Evolutionary conservation across 805 yeast species (phyloP).

Genomic region (Pichia thaimueangensis): DNA sequence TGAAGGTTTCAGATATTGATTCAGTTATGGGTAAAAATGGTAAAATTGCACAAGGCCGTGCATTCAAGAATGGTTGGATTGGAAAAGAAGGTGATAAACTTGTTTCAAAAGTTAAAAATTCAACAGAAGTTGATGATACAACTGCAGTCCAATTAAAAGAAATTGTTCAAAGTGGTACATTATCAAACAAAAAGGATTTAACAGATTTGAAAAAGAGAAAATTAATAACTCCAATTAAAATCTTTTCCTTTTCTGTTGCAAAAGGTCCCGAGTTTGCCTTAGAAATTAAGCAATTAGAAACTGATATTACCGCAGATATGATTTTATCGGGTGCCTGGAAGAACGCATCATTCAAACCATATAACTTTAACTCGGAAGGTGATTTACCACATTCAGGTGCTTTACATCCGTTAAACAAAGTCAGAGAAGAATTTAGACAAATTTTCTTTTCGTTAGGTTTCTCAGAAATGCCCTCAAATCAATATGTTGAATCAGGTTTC

Average conservation of each 20-base stretch:
- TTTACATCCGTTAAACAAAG: conserved; percentile 92
- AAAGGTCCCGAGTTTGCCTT: conserved; percentile 85
- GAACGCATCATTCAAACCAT: conserved; percentile 80
- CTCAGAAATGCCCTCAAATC: conserved; percentile 98
- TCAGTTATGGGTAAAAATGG: conserved; percentile 76
- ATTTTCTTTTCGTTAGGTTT: conserved; percentile 97
- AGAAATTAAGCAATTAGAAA: conserved; percentile 74
- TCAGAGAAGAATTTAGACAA: conserved; percentile 95
- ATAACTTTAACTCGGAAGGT: conserved; percentile 95
- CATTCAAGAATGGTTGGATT: conserved; percentile 97
- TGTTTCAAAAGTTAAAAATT: conserved; percentile 49
- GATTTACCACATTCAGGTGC: conserved; percentile 83
- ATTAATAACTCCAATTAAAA: conserved; percentile 63
- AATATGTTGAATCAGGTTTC: conserved; percentile 96
- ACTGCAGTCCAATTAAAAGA: conserved; percentile 59
- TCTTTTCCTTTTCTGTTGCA: conserved; percentile 62
- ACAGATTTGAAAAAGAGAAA: conserved; percentile 92
- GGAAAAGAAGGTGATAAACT: conserved; percentile 78
- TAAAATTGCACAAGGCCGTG: conserved; percentile 92
- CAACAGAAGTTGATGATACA: conserved; percentile 51
- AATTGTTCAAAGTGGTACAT: conserved; percentile 49
- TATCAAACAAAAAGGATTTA: conserved; percentile 55
- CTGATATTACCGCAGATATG: conserved; percentile 95
- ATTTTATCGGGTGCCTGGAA: conserved; percentile 77
- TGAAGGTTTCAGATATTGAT: conserved; percentile 72